Evolutionary conservation across 306 rosid genomes (phyloP).

Genomic region (Casuarina glauca): DNA sequence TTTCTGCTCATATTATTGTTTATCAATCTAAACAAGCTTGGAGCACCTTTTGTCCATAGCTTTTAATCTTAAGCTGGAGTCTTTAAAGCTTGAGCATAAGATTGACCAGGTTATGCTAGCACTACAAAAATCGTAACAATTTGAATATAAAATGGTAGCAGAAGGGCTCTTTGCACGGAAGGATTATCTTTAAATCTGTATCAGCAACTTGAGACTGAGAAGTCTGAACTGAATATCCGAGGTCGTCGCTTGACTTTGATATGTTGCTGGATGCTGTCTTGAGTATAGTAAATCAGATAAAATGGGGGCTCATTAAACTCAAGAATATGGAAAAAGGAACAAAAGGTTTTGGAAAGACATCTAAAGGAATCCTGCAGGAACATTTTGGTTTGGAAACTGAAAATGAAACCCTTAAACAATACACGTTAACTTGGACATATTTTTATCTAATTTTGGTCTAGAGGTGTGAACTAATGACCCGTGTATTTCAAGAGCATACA

Average conservation of each 20-base stretch:
- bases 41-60: conserved; percentile 28
- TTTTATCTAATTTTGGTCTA: conserved; percentile 4
- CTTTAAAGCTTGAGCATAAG: conserved; percentile 50
- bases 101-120: conserved; percentile 47
- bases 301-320: conserved; percentile 45
- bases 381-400: conserved; percentile 48
- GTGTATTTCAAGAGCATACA: neutral
- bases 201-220: conserved; percentile 59
- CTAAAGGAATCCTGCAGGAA: conserved; percentile 45
- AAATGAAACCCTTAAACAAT: conserved; percentile 28
- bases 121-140: conserved; percentile 65
- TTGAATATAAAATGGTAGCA: conserved; percentile 56
- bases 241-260: conserved; percentile 39
- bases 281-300: conserved; percentile 64
- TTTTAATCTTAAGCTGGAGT: conserved; percentile 31
- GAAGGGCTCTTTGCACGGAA: conserved; percentile 59
- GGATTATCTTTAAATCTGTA: conserved; percentile 48
- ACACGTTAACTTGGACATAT: neutral
- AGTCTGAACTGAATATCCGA: conserved; percentile 14
- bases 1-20: too few species aligned
- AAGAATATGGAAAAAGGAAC: conserved; percentile 57
- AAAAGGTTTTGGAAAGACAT: conserved; percentile 57
- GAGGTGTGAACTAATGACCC: conserved; percentile 4
- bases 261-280: conserved; percentile 35
- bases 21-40: conserved; percentile 15